phyloP scores from a whole-genome alignment of 2,329 filamentous ascomycete genomes.

The Dothideomycetes sp. region DNA sequence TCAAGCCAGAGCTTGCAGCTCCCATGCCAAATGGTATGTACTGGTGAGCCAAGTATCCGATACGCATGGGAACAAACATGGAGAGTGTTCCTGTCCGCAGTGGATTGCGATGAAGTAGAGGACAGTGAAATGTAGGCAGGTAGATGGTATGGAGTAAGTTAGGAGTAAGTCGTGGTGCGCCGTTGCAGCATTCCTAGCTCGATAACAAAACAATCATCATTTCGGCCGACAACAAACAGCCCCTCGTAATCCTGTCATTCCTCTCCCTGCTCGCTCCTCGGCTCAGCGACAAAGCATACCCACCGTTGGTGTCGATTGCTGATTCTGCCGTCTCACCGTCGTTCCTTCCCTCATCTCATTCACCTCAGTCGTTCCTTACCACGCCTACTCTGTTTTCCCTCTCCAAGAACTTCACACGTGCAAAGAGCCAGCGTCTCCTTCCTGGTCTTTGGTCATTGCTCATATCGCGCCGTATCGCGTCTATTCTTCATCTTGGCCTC shows the following conservation, averaged over 20 bases:
- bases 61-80: too few relatives aligned
- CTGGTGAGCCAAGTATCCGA: too few relatives aligned
- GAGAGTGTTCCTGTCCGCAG: too few relatives aligned
- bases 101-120: too few relatives aligned
- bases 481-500: conserved; percentile 11
- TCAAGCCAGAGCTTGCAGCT: too few relatives aligned
- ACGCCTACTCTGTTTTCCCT: conserved; percentile 3
- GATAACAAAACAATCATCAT: conserved; percentile 11
- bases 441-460: too few relatives aligned
- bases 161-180: conserved; percentile 4
- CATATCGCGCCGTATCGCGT: not conserved
- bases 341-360: conserved; percentile 12
- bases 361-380: conserved; percentile 9
- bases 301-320: conserved; percentile 13
- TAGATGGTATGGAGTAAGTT: not conserved
- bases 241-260: conserved; percentile 10
- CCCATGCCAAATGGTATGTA: too few relatives aligned
- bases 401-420: not conserved
- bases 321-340: conserved; percentile 11
- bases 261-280: conserved; percentile 4
- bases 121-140: conserved; percentile 1
- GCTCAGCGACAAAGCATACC: conserved; percentile 11
- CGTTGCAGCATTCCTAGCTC: conserved; percentile 14
- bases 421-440: too few relatives aligned
- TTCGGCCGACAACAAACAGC: conserved; percentile 13